Evolutionary conservation across 345 rosid genomes (phyloP).

Genomic region (Dovyalis caffra): DNA sequence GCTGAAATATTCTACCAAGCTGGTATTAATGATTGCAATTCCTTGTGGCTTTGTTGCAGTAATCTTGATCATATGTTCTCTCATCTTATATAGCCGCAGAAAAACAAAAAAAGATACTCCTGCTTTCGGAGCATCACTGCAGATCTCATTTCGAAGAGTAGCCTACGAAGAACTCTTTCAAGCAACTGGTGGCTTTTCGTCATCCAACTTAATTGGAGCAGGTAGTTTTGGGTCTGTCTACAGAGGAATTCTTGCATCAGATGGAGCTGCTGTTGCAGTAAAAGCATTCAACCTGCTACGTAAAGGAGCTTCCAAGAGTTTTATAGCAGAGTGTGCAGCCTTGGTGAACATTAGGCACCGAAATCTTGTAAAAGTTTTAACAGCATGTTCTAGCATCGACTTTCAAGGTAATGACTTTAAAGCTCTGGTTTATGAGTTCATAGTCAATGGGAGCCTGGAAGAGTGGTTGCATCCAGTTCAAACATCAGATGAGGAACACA

Average conservation of each 20-base stretch:
- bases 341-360: background rate
- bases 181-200: slow-evolving; percentile 1
- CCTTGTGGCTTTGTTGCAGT: background rate
- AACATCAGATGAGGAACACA: background rate
- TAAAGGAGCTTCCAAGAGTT: slow-evolving; percentile 2
- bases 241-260: background rate
- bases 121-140: background rate
- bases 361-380: slow-evolving; percentile 8
- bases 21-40: background rate
- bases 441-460: slow-evolving; percentile 9
- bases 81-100: background rate
- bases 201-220: background rate
- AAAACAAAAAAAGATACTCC: background rate
- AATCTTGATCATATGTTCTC: background rate
- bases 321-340: slow-evolving; percentile 9
- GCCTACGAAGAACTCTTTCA: background rate
- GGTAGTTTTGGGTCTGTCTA: slow-evolving; percentile 14
- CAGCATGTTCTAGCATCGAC: slow-evolving; percentile 10
- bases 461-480: slow-evolving; percentile 7
- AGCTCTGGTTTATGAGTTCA: slow-evolving; percentile 10
- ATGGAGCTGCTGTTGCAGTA: background rate
- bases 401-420: background rate
- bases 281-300: slow-evolving; percentile 9
- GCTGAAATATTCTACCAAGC: background rate
- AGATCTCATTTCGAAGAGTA: background rate